These are phyloP conservation scores for Speleostelium caveatum DNA, from an alignment of 78 protist genomes.

Conservation along the genomic window DNA sequence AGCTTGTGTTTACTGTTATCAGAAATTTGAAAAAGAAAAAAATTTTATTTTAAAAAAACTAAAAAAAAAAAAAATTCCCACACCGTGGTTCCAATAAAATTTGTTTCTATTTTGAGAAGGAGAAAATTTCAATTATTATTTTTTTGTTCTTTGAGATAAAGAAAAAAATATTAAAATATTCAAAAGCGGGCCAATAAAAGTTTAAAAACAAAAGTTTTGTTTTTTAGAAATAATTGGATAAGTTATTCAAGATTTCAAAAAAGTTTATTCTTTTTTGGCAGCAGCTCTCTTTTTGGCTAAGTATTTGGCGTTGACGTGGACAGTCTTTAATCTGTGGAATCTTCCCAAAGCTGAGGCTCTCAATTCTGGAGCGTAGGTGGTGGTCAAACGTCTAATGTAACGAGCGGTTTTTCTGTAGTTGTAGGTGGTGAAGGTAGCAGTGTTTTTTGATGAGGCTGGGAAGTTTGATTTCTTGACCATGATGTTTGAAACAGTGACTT, in stretches of 20 bases:
- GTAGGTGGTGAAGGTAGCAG: conserved; percentile 21
- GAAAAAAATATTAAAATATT: not conserved
- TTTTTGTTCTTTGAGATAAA: too few relatives aligned
- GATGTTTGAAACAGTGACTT: conserved; percentile 40
- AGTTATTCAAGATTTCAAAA: not conserved
- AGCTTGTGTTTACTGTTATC: not conserved
- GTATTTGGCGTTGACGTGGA: not conserved
- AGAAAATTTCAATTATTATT: too few relatives aligned
- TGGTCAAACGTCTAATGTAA: conserved; percentile 19
- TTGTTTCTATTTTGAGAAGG: not conserved
- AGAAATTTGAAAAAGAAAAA: not conserved
- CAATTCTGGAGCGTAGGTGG: conserved; percentile 70
- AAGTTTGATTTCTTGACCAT: conserved; percentile 33
- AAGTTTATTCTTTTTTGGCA: not conserved
- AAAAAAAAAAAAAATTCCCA: not conserved
- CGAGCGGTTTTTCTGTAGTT: conserved; percentile 52
- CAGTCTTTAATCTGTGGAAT: conserved; percentile 37
- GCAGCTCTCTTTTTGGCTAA: conserved; percentile 39
- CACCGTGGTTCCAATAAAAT: too few relatives aligned
- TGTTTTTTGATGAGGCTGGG: conserved; percentile 59
- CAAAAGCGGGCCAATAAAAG: too few relatives aligned
- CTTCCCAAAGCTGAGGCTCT: conserved; percentile 74
- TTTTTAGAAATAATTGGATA: too few relatives aligned
- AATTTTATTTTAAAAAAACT: not conserved
- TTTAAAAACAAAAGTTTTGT: too few relatives aligned